Percentiles rank a stretch among this genome's conserved stretches.
phyloP scores from a whole-genome alignment of 331 rosid genomes.

The Rosa hybrid region DNA sequence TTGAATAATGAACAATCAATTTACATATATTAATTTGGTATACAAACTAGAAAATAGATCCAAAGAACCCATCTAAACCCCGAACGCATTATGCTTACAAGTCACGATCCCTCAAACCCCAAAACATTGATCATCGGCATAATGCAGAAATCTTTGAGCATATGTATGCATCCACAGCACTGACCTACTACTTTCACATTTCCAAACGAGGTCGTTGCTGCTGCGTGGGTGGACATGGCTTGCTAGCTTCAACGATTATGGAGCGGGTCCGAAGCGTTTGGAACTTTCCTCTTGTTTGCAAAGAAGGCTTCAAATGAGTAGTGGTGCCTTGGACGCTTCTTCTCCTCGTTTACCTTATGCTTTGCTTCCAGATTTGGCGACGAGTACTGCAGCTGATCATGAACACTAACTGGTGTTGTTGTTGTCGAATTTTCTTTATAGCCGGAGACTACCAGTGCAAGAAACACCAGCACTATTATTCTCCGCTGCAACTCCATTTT shows the following conservation, averaged over 20 bases:
- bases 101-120: constrained; percentile 12
- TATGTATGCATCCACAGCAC: neutral
- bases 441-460: constrained; percentile 41
- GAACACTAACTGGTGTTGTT: constrained; percentile 7
- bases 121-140: neutral
- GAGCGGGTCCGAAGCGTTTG: constrained; percentile 88
- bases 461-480: constrained; percentile 40
- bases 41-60: neutral
- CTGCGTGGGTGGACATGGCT: neutral
- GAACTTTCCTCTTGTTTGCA: constrained; percentile 79
- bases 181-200: neutral
- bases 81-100: neutral
- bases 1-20: constrained; percentile 1
- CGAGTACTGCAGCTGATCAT: constrained; percentile 1
- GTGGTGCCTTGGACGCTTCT: constrained; percentile 19
- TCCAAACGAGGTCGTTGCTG: neutral
- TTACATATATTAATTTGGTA: neutral
- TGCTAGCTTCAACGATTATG: constrained; percentile 69
- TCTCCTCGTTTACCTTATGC: constrained; percentile 5
- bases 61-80: neutral
- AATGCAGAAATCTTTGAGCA: neutral
- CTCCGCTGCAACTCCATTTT: constrained; percentile 45
- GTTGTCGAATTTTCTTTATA: constrained; percentile 27
- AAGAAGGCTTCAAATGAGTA: constrained; percentile 43
- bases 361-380: constrained; percentile 25